phyloP scores from a whole-genome alignment of 345 rosid genomes.

The Populus ilicifolia region DNA sequence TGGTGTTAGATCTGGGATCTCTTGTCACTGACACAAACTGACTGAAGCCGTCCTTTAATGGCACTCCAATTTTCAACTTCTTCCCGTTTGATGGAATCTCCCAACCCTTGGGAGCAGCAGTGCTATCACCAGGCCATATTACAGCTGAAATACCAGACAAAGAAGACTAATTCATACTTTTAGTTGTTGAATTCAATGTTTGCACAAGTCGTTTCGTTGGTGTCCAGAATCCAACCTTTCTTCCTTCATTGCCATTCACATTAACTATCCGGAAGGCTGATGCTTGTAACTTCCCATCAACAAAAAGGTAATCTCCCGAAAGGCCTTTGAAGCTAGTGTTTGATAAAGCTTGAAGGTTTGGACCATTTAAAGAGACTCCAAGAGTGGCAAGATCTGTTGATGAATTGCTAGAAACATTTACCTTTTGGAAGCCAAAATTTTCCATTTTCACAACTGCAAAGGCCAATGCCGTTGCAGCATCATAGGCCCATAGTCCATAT shows the following conservation, averaged over 20 bases:
- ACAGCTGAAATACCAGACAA: constrained; percentile 1
- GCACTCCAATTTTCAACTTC: constrained; percentile 32
- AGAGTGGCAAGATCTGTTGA: constrained; percentile 9
- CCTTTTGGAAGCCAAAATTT: not conserved
- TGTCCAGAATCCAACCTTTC: constrained; percentile 40
- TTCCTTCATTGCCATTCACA: constrained; percentile 18
- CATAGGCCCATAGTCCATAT: constrained; percentile 39
- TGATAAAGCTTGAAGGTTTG: constrained; percentile 16
- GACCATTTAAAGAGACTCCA: constrained; percentile 21
- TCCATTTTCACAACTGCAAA: constrained; percentile 27
- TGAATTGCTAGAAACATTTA: not conserved
- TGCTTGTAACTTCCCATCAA: constrained; percentile 28
- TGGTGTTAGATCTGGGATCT: constrained; percentile 2
- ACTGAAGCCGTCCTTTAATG: constrained; percentile 25
- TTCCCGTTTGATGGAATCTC: constrained; percentile 19
- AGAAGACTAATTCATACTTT: not conserved
- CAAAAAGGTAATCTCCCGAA: constrained; percentile 29
- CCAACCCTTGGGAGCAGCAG: constrained; percentile 21
- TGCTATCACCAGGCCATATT: constrained; percentile 22
- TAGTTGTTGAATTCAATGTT: not conserved
- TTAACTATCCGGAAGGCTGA: constrained; percentile 34
- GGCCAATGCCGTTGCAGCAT: constrained; percentile 38
- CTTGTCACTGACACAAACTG: constrained; percentile 27
- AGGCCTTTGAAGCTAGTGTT: constrained; percentile 30
- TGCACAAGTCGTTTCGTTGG: constrained; percentile 3